Evolutionary conservation across 2,329 filamentous ascomycete genomes (phyloP).

Genomic region (Ophiobolus disseminans): DNA sequence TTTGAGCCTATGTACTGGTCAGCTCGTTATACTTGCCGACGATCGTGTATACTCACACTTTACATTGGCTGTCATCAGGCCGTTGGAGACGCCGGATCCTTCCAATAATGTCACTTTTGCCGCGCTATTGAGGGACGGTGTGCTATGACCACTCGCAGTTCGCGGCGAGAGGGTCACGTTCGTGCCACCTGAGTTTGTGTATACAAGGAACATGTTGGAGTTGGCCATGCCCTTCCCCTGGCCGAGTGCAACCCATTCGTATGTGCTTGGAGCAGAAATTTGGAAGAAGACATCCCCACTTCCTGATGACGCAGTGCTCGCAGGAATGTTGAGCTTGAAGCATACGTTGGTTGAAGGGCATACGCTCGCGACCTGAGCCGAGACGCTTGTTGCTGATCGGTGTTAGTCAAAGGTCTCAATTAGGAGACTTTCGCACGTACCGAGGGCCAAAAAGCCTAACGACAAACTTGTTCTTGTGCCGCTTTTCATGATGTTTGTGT

Average conservation of each 20-base stretch:
- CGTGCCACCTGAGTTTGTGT: conserved; percentile 58
- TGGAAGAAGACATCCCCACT: conserved; percentile 66
- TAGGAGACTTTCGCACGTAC: conserved; percentile 19
- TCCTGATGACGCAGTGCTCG: conserved; percentile 58
- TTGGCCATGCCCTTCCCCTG: conserved; percentile 62
- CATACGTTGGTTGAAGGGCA: conserved; percentile 46
- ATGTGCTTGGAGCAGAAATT: conserved; percentile 60
- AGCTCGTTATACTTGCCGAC: conserved; percentile 3
- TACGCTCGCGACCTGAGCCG: conserved; percentile 40
- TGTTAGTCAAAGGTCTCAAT: conserved; percentile 19
- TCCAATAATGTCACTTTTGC: conserved; percentile 59
- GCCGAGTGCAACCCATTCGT: conserved; percentile 64
- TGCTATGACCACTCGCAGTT: conserved; percentile 51
- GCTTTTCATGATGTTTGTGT: conserved; percentile 21
- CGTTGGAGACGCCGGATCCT: conserved; percentile 61
- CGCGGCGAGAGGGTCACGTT: conserved; percentile 67
- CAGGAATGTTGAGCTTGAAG: conserved; percentile 63
- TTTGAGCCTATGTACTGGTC: conserved; percentile 52
- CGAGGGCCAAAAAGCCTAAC: conserved; percentile 34
- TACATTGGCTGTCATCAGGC: conserved; percentile 64
- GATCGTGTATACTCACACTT: conserved; percentile 50
- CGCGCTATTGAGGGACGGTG: conserved; percentile 53
- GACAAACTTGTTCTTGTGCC: conserved; percentile 17
- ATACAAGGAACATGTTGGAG: conserved; percentile 66
- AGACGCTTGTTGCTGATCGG: conserved; percentile 30